Conservation (phyloP, 768 basidiomycete species). For the Tricholoma flavovirens region DNA sequence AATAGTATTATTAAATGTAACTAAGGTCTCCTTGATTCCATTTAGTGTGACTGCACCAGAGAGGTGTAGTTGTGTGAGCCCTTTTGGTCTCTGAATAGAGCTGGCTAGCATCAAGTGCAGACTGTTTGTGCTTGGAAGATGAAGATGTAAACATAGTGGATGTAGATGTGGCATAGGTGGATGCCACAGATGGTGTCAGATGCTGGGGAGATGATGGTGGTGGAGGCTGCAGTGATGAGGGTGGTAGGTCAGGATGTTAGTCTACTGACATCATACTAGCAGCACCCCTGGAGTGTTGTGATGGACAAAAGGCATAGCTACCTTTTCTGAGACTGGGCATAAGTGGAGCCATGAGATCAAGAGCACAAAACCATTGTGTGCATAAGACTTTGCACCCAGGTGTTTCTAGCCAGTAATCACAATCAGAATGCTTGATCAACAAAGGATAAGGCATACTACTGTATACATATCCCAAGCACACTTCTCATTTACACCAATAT, state of each 20-base stretch:
- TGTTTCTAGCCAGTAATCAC: too few relatives aligned
- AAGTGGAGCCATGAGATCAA: too few relatives aligned
- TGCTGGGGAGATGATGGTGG: background rate
- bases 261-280: background rate
- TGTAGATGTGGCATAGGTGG: background rate
- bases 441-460: background rate
- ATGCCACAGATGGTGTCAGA: background rate
- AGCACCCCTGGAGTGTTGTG: background rate
- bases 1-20: background rate
- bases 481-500: background rate
- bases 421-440: background rate
- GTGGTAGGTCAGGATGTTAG: background rate
- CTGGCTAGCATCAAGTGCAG: too few relatives aligned
- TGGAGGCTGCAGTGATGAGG: background rate
- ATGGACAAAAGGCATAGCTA: background rate
- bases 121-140: background rate
- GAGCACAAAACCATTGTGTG: too few relatives aligned
- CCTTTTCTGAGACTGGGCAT: background rate
- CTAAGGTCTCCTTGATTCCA: background rate
- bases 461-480: background rate
- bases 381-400: too few relatives aligned
- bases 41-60: background rate
- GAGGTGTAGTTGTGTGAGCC: background rate
- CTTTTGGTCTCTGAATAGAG: background rate
- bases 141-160: background rate